A percentile compares a stretch with the other conserved stretches of the same genome.
Conservation (phyloP, 2,329 filamentous ascomycete species). For the Venturia oleaginea region DNA sequence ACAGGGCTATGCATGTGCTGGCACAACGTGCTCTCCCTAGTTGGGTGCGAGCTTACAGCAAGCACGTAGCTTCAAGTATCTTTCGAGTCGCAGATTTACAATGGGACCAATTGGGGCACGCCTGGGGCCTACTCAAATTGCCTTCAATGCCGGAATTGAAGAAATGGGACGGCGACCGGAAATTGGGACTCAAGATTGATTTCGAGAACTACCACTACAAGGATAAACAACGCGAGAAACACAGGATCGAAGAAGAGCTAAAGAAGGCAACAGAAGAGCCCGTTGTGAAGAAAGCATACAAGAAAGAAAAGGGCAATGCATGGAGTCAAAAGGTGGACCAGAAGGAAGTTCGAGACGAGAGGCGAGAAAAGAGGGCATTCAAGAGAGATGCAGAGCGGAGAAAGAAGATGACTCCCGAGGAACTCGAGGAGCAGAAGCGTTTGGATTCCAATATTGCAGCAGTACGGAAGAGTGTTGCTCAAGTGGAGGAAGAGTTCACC, state of each 20-base stretch:
- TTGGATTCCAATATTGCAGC: conserved; percentile 25
- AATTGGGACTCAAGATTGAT: conserved; percentile 31
- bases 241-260: conserved; percentile 29
- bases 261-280: conserved; percentile 22
- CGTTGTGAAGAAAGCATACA: conserved; percentile 20
- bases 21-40: conserved; percentile 87
- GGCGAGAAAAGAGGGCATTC: conserved; percentile 27
- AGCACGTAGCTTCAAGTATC: conserved; percentile 84
- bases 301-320: conserved; percentile 24
- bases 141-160: conserved; percentile 85
- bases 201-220: conserved; percentile 34
- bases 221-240: conserved; percentile 36
- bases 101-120: conserved; percentile 71
- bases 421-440: conserved; percentile 23
- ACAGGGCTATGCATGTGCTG: conserved; percentile 71
- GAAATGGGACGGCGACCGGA: conserved; percentile 36
- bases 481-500: conserved; percentile 14
- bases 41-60: conserved; percentile 85
- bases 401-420: conserved; percentile 23
- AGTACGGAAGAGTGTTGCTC: conserved; percentile 21
- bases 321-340: conserved; percentile 30
- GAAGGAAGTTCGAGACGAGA: conserved; percentile 24
- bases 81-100: conserved; percentile 75
- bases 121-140: conserved; percentile 78
- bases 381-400: conserved; percentile 23